Base-by-base conservation (phyloP, 495 filamentous ascomycete genomes). In the Penicillium coffeae region DNA sequence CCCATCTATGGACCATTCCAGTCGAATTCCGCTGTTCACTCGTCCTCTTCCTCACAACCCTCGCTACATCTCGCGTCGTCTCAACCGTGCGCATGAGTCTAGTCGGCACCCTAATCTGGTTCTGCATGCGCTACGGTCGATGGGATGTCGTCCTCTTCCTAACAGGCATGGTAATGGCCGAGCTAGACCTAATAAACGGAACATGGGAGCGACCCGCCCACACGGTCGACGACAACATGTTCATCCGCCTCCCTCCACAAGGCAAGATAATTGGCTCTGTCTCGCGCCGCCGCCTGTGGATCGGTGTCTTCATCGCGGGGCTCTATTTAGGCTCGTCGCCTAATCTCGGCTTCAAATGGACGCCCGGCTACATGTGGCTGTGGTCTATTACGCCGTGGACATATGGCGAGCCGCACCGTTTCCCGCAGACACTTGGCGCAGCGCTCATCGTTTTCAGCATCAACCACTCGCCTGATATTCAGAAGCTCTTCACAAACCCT, bases 1-100 rank as follows among this genome's bases (percentile, higher is more conserved):
- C 82, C 4, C 83, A 86, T 50, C 67, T 87, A 0, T 88, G 84
- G 84, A 88, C 84, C 19, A 85, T 88, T n/a, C 84, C 84, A 0
- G 75, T 87, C 20, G 84, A 88, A 58, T 85, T 86, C 51, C 71
- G 80, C 42, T 76, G 76, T 49, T 84, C 81, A 8, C 77, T 88
- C 51, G 67, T 85, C 38, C 70, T 88, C 3, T 88, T 88, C 61
- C 56, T 85, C 38, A 71, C 73, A 1, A 70, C 81, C 21, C 50
- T 86, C 3, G 84, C 74, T 8, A 69, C 82, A 10, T 76, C 78
- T 6, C 72, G 79, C 19, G 63, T 80, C 9, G 57, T 61, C 25
- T 52, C 74, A n/a, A 47, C 59, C 3, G 51, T 81, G 7, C 73
- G 81, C 3, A 64, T 82, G 45, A 48, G 59, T 0, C 47, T 75